Evolutionary conservation across 2,329 filamentous ascomycete genomes (phyloP).

Genomic region (Leptographium procerum): DNA sequence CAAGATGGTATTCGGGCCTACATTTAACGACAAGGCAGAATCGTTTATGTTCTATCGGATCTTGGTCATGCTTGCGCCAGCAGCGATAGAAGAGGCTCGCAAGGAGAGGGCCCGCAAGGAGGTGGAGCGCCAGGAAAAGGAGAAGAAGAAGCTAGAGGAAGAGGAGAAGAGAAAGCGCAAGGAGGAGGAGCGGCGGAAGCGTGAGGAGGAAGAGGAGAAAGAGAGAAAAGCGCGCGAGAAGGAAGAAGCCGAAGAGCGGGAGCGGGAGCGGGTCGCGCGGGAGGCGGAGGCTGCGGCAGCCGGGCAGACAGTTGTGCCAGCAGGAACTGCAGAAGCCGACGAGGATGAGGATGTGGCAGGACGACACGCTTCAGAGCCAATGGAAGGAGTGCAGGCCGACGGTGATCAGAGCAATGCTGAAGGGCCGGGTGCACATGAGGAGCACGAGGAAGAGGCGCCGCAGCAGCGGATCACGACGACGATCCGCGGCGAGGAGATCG

Average conservation of each 20-base stretch:
- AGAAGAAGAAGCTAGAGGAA: slow-evolving; percentile 48
- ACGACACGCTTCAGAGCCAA: slow-evolving; percentile 29
- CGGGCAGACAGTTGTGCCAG: slow-evolving; percentile 16
- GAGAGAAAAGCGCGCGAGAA: slow-evolving; percentile 55
- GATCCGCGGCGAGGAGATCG: slow-evolving; percentile 76
- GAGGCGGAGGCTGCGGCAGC: slow-evolving; percentile 37
- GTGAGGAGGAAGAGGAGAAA: slow-evolving; percentile 62
- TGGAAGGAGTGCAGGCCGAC: slow-evolving; percentile 35
- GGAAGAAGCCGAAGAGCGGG: slow-evolving; percentile 59
- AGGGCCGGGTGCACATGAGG: not conserved
- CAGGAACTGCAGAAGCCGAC: slow-evolving; percentile 22
- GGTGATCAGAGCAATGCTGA: not conserved
- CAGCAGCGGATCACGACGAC: slow-evolving; percentile 60
- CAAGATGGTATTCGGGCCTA: slow-evolving; percentile 67
- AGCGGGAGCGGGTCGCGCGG: slow-evolving; percentile 44
- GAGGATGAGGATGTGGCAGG: slow-evolving; percentile 23
- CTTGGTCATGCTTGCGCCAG: slow-evolving; percentile 63
- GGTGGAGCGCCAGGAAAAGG: slow-evolving; percentile 33
- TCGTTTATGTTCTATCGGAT: slow-evolving; percentile 55
- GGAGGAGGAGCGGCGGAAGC: slow-evolving; percentile 51
- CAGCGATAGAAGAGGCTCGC: slow-evolving; percentile 72
- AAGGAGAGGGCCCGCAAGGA: slow-evolving; percentile 51
- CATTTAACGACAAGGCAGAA: slow-evolving; percentile 56
- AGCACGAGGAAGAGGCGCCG: slow-evolving; percentile 3
- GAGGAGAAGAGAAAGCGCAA: slow-evolving; percentile 46